Base-by-base conservation (phyloP, 1,139 yeast genomes). In the Meyerozyma guilliermondii region DNA sequence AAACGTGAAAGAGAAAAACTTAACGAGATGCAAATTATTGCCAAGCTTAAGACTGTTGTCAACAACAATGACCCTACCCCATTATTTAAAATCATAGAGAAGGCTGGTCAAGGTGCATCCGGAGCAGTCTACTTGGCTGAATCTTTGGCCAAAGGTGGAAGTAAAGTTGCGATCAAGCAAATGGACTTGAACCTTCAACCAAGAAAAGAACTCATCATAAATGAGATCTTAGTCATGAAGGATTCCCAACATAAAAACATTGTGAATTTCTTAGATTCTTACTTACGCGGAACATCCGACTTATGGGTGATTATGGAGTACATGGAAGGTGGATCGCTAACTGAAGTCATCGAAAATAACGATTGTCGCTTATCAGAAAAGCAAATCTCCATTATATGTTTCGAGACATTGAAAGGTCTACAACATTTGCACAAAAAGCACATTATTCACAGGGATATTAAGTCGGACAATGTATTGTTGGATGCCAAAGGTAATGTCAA, bases 71-170 rank as follows among this genome's bases (percentile, higher is more conserved):
- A 92, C 63, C 98, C 99, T 13, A 74, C 87, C 6, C 85, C 89
- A 28, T 75, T 82, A 45, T 94, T 88, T 66, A 86, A 84, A 58
- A 87, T 88, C 66, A 76, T 92, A 53, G 94, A 87, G 62, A 89
- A 89, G 59, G 96, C 97, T 3, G 99, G 99, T n/a, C 98, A 94
- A 67, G 99, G 99, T 55, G 99, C 98, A 1, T 82, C 92, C 48
- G 99, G 99, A 14, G 86, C 92, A 1, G 99, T 94, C 18, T 94
- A 87, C 58, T 76, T 92, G 43, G 98, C 98, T 0, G 80, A 82
- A 54, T 79, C 88, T 31, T 65, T 81, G 46, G 66, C 73, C 44
- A 59, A 58, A 6, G 52, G 53, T 20, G 55, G 62, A 50, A 63
- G 52, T 47, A 80, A 65, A 61, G 87, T 84, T 40, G 99, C 99